Evolutionary conservation across 768 basidiomycete species (phyloP), one percentile per base, ranked within the genome.

Genomic region (Lactarius deliciosus): DNA sequence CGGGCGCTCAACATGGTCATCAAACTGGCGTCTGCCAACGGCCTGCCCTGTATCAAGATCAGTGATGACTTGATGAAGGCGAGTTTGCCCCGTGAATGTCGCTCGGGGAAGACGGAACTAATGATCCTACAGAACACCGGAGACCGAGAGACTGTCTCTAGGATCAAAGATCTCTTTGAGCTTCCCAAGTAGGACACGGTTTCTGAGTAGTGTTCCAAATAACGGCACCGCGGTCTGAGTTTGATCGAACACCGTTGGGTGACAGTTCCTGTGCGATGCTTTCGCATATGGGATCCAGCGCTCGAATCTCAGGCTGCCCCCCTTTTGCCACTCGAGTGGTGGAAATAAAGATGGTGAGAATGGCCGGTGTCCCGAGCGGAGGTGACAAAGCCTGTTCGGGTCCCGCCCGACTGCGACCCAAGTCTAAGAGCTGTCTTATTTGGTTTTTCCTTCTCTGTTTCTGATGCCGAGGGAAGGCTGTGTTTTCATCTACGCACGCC

Each of bases 1-100:
- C 90, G 86, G 73, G 85, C 94, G 25, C 75, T 97, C 69, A 97
- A 96, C 73, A 98, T 98, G 74, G 96, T 99, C 58, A 95, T 98
- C 78, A 98, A 98, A 73, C 81, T 99, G 10, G 83, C 85, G 45
- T 82, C 85, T 55, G 88, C 97, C 15, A 81, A 92, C 72, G 84
- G 82, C 11, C 81, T 81, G 64, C 86, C 88, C 1, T 96, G 94
- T 70, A 86, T 98, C 71, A 98, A 99, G 78, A 86, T 99, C 71
- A 95, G 93, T 63, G 97, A 98, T 75, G 96, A 98, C 73, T 74
- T 89, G 63, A 88, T 81, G 10, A 99, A 98, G 85, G 89, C 86
- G 41, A 13, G 73, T 57, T 5, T 36, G 58, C 25, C 45, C 41
- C 13, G 13, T 61, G 15, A 20, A 56, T 41, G 25, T 15, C 15